Evolutionary conservation across 1,284 basidiomycete species (phyloP).

Genomic region (Puccinia horiana): DNA sequence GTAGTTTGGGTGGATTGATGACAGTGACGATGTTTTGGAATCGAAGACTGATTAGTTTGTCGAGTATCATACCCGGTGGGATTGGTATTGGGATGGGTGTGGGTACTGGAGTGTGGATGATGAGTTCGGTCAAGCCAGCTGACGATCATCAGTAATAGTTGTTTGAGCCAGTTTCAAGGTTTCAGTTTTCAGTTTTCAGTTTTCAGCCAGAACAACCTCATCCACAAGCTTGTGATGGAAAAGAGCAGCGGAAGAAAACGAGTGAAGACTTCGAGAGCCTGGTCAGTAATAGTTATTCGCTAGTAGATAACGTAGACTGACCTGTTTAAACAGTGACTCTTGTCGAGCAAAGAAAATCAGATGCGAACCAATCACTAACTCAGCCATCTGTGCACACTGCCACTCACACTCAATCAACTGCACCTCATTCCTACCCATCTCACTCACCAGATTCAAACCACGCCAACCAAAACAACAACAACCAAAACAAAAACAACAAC

Average conservation of each 20-base stretch:
- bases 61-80: slow-evolving; percentile 27
- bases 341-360: slow-evolving; percentile 56
- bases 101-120: no score
- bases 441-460: slow-evolving; percentile 97
- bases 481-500: background rate
- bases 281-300: no score
- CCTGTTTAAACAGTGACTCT: no score
- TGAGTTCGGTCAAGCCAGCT: no score
- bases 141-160: no score
- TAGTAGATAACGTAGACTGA: no score
- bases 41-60: slow-evolving; percentile 1
- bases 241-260: background rate
- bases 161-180: no score
- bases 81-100: slow-evolving; percentile 25
- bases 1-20: slow-evolving; percentile 19
- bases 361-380: slow-evolving; percentile 73
- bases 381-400: slow-evolving; percentile 72
- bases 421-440: slow-evolving; percentile 88
- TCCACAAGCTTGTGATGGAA: no score
- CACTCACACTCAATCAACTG: slow-evolving; percentile 49
- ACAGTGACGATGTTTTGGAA: slow-evolving; percentile 33
- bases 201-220: no score
- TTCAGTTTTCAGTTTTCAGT: no score
- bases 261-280: slow-evolving; percentile 27
- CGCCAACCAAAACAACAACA: slow-evolving; percentile 64